These are phyloP conservation scores for Trametes coccinea DNA, from an alignment of 768 basidiomycete genomes.

Conservation along the genomic window DNA sequence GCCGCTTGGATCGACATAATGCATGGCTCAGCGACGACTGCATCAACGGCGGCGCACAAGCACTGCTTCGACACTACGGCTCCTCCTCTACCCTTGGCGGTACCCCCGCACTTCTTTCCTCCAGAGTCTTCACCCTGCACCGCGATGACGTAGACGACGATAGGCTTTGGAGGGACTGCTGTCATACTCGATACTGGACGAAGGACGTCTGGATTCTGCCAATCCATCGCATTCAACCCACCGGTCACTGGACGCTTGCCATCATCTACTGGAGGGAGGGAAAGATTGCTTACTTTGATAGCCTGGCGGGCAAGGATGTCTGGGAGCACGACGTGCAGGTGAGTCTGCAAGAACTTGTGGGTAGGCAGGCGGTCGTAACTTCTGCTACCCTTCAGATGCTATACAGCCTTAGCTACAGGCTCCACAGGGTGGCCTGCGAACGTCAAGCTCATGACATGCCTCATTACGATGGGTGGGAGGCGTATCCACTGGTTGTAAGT, in stretches of 20 bases:
- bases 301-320: not conserved
- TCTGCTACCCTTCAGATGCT: too few relatives aligned
- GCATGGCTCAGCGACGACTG: constrained; percentile 8
- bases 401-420: too few relatives aligned
- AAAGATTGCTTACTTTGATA: constrained; percentile 6
- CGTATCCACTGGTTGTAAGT: too few relatives aligned
- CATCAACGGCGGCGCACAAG: not conserved
- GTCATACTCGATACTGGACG: not conserved
- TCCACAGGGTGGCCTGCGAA: too few relatives aligned
- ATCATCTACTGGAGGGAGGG: not conserved
- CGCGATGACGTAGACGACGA: not conserved
- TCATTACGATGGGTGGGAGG: too few relatives aligned
- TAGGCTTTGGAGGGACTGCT: not conserved
- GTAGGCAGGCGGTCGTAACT: not conserved
- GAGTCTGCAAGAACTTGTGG: not conserved
- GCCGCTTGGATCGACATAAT: not conserved
- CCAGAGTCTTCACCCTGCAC: not conserved
- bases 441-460: too few relatives aligned
- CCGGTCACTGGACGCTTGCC: constrained; percentile 7
- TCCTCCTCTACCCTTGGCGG: not conserved
- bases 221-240: not conserved
- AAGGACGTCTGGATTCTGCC: constrained; percentile 10
- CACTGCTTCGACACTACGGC: not conserved
- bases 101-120: not conserved
- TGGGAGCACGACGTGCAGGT: constrained; percentile 1